Conservation (phyloP, 2,329 filamentous ascomycete genomes). For the Helicocarpus griseus region DNA sequence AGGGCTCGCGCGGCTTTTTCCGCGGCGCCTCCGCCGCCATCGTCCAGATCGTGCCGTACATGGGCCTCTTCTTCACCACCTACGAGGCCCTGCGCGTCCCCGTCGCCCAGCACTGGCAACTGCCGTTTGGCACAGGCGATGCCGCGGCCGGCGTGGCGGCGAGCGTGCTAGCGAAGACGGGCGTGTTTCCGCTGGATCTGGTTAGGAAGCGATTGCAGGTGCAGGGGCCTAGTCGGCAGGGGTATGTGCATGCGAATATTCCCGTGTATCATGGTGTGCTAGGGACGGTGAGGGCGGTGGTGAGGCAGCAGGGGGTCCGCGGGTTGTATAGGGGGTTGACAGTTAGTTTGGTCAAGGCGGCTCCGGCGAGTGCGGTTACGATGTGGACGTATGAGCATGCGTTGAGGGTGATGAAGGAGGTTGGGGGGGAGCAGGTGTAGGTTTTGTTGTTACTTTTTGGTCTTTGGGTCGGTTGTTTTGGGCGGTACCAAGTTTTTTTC, state of each 20-base stretch:
- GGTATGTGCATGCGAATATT: conserved; percentile 79
- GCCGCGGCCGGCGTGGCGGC: conserved; percentile 73
- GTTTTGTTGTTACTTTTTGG: background rate
- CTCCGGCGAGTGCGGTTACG: conserved; percentile 83
- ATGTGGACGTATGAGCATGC: conserved; percentile 89
- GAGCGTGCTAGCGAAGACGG: conserved; percentile 74
- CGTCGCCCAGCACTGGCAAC: conserved; percentile 43
- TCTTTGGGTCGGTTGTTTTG: background rate
- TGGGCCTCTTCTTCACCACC: conserved; percentile 88
- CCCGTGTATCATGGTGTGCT: conserved; percentile 68
- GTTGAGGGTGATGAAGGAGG: conserved; percentile 48
- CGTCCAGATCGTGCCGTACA: conserved; percentile 84
- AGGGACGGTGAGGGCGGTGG: conserved; percentile 57
- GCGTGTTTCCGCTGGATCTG: conserved; percentile 85
- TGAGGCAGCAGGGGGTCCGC: conserved; percentile 61
- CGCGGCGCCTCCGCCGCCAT: conserved; percentile 73
- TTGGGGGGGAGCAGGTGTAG: conserved; percentile 12
- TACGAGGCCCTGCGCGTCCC: conserved; percentile 68
- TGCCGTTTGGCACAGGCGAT: conserved; percentile 69
- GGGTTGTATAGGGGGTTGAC: conserved; percentile 82
- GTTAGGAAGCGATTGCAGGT: conserved; percentile 91
- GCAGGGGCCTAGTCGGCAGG: conserved; percentile 71
- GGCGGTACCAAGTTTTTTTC: too few relatives aligned
- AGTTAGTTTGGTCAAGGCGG: conserved; percentile 85
- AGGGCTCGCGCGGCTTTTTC: conserved; percentile 76